These are phyloP conservation scores for Fraxinus quadrangulata DNA, from an alignment of 257 asterid species.

Conservation along the genomic window DNA sequence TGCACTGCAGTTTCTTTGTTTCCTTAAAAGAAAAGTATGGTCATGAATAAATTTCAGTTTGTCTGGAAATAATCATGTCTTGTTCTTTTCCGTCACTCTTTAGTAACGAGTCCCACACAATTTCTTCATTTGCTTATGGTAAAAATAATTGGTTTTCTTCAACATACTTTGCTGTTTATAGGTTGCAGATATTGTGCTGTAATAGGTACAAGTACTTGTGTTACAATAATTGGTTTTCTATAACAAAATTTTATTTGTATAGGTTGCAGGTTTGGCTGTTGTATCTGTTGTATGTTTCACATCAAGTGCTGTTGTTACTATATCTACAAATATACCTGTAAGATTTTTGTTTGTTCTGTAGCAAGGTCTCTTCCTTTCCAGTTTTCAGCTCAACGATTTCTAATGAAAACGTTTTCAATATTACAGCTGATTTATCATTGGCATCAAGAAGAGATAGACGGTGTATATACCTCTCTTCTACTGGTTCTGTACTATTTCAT, in stretches of 20 bases:
- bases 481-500: conserved; percentile 70
- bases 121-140: background rate
- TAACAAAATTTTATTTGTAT: conserved; percentile 10
- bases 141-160: background rate
- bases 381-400: background rate
- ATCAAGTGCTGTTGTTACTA: conserved; percentile 69
- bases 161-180: background rate
- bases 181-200: background rate
- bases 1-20: background rate
- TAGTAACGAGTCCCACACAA: background rate
- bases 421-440: conserved; percentile 78
- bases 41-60: background rate
- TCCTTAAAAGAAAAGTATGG: background rate
- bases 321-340: conserved; percentile 78
- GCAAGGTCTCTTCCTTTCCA: conserved; percentile 19
- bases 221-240: background rate
- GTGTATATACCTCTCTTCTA: conserved; percentile 57
- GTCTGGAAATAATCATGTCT: background rate
- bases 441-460: conserved; percentile 49
- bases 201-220: background rate
- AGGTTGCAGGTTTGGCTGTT: conserved; percentile 91
- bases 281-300: conserved; percentile 86
- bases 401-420: conserved; percentile 17
- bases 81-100: background rate
- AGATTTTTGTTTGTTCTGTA: conserved; percentile 30